Evolutionary conservation across 2,329 filamentous ascomycete species (phyloP), one percentile per base, ranked within the genome.

Genomic region (Sporothrix mexicana): DNA sequence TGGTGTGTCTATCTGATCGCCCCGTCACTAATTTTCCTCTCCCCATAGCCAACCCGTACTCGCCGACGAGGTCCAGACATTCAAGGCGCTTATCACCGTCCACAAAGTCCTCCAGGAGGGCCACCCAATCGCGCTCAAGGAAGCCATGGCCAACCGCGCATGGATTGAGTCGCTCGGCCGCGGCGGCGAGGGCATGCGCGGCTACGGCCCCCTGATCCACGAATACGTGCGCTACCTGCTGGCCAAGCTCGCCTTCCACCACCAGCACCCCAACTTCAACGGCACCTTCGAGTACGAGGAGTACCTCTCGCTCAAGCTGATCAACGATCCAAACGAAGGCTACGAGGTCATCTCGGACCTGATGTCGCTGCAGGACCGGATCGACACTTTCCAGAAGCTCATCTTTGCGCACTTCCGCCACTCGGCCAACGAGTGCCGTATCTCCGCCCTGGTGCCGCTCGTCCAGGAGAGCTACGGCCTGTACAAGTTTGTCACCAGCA

Each of bases 401-500:
- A 96, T 98, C 79, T 99, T 98, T 83, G 96, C 96, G 4, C 94
- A 98, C 82, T 98, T 99, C 84, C 91, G 95, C 74, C 90, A 91
- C 76, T 93, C 95, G 36, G 91, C 92, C 66, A 99, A 98, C 79
- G 96, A 99, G 82, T 98, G 95, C 82, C 89, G 95, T 75, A 99
- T 99, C 78, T 97, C 95, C 15, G 93, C 96, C 1, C 84, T 99
- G 70, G 95, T 98, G 25, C 94, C 95, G 2, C 85, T 99, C 59
- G 96, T 99, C 2, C 94, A 97, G 80, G 96, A 99, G 85, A 98
- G 94, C 81, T 99, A 98, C 82, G 96, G 96, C 66, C 98, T 99
- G 77, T 99, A 99, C 87, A 98, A 98, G 83, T 99, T 99, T 81
- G 95, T 98, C 76, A 99, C 96, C 0, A 99, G 96, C 91, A 99